A percentile compares a stretch with the other conserved stretches of the same genome.
Conservation (phyloP, 2,329 filamentous ascomycete species). For the Cladosporium sp. region DNA sequence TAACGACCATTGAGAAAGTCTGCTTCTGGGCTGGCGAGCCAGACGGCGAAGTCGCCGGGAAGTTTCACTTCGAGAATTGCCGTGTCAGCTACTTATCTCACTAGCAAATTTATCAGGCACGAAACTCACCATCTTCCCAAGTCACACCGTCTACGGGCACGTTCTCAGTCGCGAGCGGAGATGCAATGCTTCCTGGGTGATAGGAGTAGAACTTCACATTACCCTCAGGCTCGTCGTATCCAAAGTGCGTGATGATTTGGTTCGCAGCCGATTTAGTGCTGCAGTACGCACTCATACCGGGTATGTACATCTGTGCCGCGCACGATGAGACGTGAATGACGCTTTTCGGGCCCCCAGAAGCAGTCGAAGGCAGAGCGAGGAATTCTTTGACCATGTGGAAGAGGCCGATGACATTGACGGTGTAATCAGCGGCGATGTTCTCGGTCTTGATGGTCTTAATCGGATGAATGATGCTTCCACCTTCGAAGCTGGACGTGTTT, state of each 20-base stretch:
- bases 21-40: slow-evolving; percentile 37
- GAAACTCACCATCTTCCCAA: slow-evolving; percentile 9
- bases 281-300: slow-evolving; percentile 5
- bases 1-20: slow-evolving; percentile 37
- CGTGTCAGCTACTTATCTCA: not conserved
- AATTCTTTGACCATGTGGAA: slow-evolving; percentile 35
- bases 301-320: slow-evolving; percentile 29
- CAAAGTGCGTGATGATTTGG: slow-evolving; percentile 11
- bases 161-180: not conserved
- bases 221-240: not conserved
- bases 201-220: slow-evolving; percentile 5
- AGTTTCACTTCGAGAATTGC: slow-evolving; percentile 13
- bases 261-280: slow-evolving; percentile 10
- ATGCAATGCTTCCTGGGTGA: slow-evolving; percentile 7
- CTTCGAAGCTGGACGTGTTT: slow-evolving; percentile 19
- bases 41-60: slow-evolving; percentile 32
- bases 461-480: slow-evolving; percentile 23
- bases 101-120: not conserved
- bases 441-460: slow-evolving; percentile 28
- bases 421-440: slow-evolving; percentile 33
- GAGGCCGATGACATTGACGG: slow-evolving; percentile 32
- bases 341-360: slow-evolving; percentile 25
- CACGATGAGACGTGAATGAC: slow-evolving; percentile 35
- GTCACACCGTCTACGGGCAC: not conserved
- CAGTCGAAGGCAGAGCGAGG: slow-evolving; percentile 28